Evolutionary conservation across 1,284 basidiomycete genomes (phyloP).

Genomic region (Stygiomarasmius scandens): DNA sequence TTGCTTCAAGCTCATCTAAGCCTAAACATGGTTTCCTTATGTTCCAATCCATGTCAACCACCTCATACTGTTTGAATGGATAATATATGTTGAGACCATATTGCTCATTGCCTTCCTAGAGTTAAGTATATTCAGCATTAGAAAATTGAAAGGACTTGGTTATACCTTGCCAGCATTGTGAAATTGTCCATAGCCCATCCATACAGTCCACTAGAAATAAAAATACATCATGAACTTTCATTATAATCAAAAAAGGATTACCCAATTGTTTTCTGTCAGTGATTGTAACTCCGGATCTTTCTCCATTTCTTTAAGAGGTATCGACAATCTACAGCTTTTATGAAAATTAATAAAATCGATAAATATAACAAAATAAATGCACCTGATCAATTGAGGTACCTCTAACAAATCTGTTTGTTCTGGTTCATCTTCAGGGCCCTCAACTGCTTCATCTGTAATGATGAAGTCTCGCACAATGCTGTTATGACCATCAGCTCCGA

Average conservation of each 20-base stretch:
- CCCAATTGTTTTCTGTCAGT: neutral
- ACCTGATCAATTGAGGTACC: neutral
- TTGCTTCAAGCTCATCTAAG: neutral
- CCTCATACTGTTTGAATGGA: neutral
- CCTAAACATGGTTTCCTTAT: neutral
- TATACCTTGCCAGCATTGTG: conserved; percentile 4
- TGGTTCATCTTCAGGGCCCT: neutral
- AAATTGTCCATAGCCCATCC: conserved; percentile 9
- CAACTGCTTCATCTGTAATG: conserved; percentile 3
- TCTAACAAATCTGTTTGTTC: neutral
- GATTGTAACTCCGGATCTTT: conserved; percentile 7
- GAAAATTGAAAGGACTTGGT: neutral
- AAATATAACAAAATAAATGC: neutral
- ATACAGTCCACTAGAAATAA: conserved; percentile 6
- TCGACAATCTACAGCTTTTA: conserved; percentile 1
- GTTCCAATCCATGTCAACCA: conserved; percentile 4
- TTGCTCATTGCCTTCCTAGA: conserved; percentile 3
- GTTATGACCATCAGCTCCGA: conserved; percentile 15
- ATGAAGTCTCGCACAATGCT: conserved; percentile 11
- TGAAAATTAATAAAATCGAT: neutral
- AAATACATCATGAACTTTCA: neutral
- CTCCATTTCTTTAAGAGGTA: conserved; percentile 4
- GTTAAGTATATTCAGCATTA: neutral
- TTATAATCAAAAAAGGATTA: neutral
- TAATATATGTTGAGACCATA: conserved; percentile 2